Evolutionary conservation across 1,284 basidiomycete genomes (phyloP).

Genomic region (Entoloma clypeatum): DNA sequence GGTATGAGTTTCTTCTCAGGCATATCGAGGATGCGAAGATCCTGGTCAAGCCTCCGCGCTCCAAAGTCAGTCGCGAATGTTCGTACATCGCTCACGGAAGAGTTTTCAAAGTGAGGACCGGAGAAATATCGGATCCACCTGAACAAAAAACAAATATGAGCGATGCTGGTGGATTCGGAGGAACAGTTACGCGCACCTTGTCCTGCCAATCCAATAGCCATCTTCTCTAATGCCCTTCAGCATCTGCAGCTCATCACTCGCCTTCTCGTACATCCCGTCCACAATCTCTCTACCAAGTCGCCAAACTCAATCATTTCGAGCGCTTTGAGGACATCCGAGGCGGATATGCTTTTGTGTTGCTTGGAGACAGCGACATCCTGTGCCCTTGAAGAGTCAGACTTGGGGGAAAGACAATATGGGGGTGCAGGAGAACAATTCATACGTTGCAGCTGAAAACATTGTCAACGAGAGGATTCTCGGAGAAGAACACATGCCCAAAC

Average conservation of each 20-base stretch:
- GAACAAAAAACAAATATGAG: not conserved
- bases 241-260: slow-evolving; percentile 51
- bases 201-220: slow-evolving; percentile 39
- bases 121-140: slow-evolving; percentile 40
- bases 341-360: slow-evolving; percentile 85
- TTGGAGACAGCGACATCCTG: slow-evolving; percentile 82
- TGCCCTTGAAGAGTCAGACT: too few species aligned
- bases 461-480: too few species aligned
- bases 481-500: not conserved
- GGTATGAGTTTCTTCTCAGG: slow-evolving; percentile 30
- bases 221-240: slow-evolving; percentile 46
- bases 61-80: slow-evolving; percentile 45
- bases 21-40: slow-evolving; percentile 45
- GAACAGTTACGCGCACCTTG: slow-evolving; percentile 29
- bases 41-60: slow-evolving; percentile 37
- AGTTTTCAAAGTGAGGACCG: too few species aligned
- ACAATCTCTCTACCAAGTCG: slow-evolving; percentile 64
- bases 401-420: not conserved
- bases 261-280: slow-evolving; percentile 44
- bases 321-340: slow-evolving; percentile 85
- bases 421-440: slow-evolving; percentile 32
- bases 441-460: slow-evolving; percentile 74
- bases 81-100: too few species aligned
- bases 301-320: slow-evolving; percentile 79
- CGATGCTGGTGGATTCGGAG: not conserved